Conservation (phyloP, 2,329 filamentous ascomycete species). For the Exophiala bonariae region DNA sequence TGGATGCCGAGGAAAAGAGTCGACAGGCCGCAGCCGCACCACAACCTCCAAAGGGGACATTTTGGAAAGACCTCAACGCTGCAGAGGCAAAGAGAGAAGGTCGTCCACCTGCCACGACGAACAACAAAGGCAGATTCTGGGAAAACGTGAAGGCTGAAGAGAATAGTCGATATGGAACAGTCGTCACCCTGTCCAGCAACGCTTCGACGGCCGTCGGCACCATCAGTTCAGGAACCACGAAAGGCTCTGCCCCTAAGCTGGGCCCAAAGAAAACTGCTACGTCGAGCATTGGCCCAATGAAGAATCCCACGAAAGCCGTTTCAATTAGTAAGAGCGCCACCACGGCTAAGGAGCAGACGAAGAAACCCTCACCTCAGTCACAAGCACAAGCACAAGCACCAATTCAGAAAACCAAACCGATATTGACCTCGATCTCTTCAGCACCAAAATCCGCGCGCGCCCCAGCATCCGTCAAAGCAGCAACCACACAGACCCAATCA, state of each 20-base stretch:
- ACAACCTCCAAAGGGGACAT: constrained; percentile 19
- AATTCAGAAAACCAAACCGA: neutral
- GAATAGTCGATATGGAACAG: constrained; percentile 23
- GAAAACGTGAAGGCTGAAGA: constrained; percentile 21
- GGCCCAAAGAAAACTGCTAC: neutral
- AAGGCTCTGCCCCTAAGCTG: constrained; percentile 2
- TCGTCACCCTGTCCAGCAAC: constrained; percentile 24
- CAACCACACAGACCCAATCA: neutral
- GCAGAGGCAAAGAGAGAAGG: constrained; percentile 19
- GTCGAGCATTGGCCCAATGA: constrained; percentile 1
- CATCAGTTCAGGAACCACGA: constrained; percentile 10
- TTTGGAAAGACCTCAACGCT: constrained; percentile 25
- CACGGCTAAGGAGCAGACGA: neutral
- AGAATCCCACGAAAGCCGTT: neutral
- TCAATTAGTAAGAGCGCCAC: neutral
- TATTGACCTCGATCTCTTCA: neutral
- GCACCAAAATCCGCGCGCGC: too few species aligned
- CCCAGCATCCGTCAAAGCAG: neutral
- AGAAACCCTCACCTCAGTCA: neutral
- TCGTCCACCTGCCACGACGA: constrained; percentile 2
- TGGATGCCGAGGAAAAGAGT: constrained; percentile 1
- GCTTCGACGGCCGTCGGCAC: constrained; percentile 22
- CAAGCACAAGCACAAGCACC: too few species aligned
- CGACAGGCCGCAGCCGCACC: neutral
- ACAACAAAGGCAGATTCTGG: constrained; percentile 22